Conservation (phyloP, 345 rosid genomes). For the Eucalyptus regnans region DNA sequence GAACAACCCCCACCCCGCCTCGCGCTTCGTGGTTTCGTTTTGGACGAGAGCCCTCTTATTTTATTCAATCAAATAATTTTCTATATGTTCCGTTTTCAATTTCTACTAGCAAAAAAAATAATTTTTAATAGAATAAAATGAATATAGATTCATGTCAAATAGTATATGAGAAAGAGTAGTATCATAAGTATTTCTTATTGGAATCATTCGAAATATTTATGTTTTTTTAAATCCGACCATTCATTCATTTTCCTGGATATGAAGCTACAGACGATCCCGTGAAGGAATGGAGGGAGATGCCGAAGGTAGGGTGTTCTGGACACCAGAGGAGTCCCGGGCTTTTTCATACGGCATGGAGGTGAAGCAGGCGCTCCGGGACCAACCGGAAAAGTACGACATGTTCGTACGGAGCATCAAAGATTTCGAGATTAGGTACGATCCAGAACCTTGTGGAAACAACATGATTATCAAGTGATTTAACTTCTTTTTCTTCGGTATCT, state of each 20-base stretch:
- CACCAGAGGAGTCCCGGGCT: slow-evolving; percentile 47
- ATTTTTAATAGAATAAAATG: background rate
- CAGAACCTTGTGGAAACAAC: background rate
- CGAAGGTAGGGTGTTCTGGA: slow-evolving; percentile 12
- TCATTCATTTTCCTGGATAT: background rate
- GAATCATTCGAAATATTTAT: background rate
- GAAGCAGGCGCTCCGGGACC: slow-evolving; percentile 76
- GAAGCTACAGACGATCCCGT: background rate
- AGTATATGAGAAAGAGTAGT: background rate
- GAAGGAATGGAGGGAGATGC: slow-evolving; percentile 1
- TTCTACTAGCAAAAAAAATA: background rate
- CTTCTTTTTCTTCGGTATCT: background rate
- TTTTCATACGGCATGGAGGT: slow-evolving; percentile 60
- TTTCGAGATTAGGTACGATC: slow-evolving; percentile 58
- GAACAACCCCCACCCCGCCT: background rate
- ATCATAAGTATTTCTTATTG: background rate
- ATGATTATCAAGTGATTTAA: background rate
- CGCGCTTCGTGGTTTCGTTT: background rate
- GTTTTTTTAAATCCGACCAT: background rate
- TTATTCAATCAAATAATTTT: background rate
- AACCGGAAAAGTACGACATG: slow-evolving; percentile 66
- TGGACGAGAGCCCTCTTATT: background rate
- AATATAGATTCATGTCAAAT: background rate
- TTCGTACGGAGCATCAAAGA: slow-evolving; percentile 82
- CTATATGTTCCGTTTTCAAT: background rate